Conservation (phyloP, 108 stramenopile genomes). For the Nitzschia sp. region DNA sequence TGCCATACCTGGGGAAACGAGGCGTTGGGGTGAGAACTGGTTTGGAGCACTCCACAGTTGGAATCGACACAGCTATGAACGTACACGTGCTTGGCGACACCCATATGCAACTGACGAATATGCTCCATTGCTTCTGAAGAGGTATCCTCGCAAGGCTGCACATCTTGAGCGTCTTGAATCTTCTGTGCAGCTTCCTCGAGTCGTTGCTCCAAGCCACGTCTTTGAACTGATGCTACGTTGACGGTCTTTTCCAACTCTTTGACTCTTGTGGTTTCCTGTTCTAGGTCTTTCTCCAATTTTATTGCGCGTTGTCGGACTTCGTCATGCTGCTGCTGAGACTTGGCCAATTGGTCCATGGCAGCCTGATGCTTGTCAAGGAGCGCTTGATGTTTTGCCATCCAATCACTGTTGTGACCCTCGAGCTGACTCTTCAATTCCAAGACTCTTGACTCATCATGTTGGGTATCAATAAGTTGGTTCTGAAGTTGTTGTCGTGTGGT, state of each 20-base stretch:
- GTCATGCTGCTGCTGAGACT: slow-evolving; percentile 9
- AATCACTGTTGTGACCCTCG: slow-evolving; percentile 12
- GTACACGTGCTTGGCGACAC: slow-evolving; percentile 10
- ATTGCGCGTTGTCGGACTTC: not conserved
- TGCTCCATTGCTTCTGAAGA: slow-evolving; percentile 2
- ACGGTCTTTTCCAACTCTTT: slow-evolving; percentile 9
- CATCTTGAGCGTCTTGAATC: not conserved
- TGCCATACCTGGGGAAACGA: slow-evolving; percentile 4
- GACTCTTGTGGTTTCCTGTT: not conserved
- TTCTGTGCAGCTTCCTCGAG: not conserved
- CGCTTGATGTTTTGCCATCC: slow-evolving; percentile 21
- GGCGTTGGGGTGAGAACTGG: not conserved
- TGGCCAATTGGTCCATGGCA: slow-evolving; percentile 11
- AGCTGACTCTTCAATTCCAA: slow-evolving; percentile 19
- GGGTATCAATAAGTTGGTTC: slow-evolving; percentile 1
- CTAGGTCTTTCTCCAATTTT: not conserved
- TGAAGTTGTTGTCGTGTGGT: slow-evolving; percentile 13
- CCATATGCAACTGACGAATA: slow-evolving; percentile 4
- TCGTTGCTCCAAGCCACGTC: not conserved
- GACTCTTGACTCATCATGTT: slow-evolving; percentile 6
- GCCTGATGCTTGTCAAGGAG: slow-evolving; percentile 21
- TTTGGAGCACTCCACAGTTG: not conserved
- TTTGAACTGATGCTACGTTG: slow-evolving; percentile 1
- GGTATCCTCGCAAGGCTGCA: not conserved
- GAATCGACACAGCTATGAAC: not conserved